These are phyloP conservation scores for Solanum rostratum DNA, from an alignment of 257 asterid species.

Conservation along the genomic window DNA sequence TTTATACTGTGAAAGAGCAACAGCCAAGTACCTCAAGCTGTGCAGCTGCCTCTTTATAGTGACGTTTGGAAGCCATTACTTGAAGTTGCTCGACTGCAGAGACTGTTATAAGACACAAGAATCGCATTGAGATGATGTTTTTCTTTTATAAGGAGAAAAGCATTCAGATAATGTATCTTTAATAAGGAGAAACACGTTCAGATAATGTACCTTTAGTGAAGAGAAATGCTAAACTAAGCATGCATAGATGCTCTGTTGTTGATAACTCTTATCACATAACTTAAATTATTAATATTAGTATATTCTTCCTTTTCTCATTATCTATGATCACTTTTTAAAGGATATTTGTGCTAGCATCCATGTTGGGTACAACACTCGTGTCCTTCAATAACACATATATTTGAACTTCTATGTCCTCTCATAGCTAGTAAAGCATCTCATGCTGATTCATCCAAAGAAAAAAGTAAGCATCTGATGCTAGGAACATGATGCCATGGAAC, in stretches of 20 bases:
- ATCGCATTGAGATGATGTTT: neutral
- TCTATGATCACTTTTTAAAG: neutral
- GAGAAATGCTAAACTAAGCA: neutral
- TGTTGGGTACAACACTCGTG: neutral
- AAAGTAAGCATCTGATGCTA: neutral
- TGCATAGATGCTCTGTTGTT: neutral
- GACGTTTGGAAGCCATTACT: constrained; percentile 95
- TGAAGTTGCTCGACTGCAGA: constrained; percentile 99
- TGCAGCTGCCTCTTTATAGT: constrained; percentile 98
- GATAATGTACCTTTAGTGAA: neutral
- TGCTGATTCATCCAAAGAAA: neutral
- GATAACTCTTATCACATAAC: neutral
- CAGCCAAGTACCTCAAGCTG: constrained; percentile 77
- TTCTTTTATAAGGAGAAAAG: neutral
- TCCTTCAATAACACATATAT: neutral
- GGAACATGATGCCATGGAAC: neutral
- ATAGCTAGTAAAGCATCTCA: neutral
- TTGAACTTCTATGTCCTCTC: neutral
- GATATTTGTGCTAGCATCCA: neutral
- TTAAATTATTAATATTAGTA: neutral
- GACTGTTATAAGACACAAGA: constrained; percentile 37
- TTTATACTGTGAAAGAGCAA: neutral
- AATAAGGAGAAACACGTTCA: neutral
- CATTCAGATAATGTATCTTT: neutral
- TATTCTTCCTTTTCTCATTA: neutral